Conservation (phyloP, 1,284 basidiomycete species). For the Wallemia mellicola region DNA sequence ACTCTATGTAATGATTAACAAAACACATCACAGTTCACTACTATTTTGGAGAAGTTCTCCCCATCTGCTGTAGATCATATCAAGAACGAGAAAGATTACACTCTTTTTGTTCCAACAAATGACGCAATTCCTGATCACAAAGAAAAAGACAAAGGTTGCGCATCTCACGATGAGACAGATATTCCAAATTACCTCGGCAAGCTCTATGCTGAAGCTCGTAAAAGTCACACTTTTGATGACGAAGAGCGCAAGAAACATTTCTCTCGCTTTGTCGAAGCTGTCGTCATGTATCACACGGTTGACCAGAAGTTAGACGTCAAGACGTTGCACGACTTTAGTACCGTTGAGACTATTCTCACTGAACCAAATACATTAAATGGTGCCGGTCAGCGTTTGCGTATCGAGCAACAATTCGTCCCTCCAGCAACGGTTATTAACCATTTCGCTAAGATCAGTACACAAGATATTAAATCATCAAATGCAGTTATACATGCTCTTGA, state of each 20-base stretch:
- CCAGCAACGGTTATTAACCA: slow-evolving; percentile 24
- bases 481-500: slow-evolving; percentile 33
- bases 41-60: not conserved
- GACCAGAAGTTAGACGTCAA: not conserved
- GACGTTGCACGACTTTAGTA: not conserved
- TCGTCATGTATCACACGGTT: not conserved
- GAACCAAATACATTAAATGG: slow-evolving; percentile 18
- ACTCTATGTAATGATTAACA: not conserved
- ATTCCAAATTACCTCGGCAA: not conserved
- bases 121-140: not conserved
- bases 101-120: not conserved
- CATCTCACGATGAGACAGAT: too few relatives aligned
- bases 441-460: slow-evolving; percentile 22
- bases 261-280: not conserved
- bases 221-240: not conserved
- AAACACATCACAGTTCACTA: not conserved
- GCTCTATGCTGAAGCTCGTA: not conserved
- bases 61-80: not conserved
- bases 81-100: not conserved
- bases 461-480: slow-evolving; percentile 26
- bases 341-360: not conserved
- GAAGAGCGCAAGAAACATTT: not conserved
- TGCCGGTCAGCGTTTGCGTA: slow-evolving; percentile 25
- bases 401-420: slow-evolving; percentile 20
- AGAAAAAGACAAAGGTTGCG: too few relatives aligned